Conservation (phyloP, 2,329 filamentous ascomycete genomes). For the Colletotrichum gigasporum region DNA sequence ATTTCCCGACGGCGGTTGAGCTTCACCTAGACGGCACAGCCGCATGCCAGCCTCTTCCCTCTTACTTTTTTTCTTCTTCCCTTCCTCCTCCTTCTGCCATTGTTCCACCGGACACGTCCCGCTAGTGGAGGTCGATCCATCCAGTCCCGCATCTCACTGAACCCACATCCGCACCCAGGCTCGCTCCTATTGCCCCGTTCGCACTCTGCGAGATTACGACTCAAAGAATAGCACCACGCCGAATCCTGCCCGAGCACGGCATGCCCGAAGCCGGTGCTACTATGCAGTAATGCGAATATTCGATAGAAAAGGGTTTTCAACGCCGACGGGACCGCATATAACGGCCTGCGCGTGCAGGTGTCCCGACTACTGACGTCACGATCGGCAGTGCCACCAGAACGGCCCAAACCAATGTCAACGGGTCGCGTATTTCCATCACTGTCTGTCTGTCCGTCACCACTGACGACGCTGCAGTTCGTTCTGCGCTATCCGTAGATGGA, state of each 20-base stretch:
- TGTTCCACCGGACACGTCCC: too few relatives aligned
- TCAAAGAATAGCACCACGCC: neutral
- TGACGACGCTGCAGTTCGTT: too few relatives aligned
- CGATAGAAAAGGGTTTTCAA: too few relatives aligned
- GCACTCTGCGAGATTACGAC: neutral
- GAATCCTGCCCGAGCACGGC: neutral
- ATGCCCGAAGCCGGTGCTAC: neutral
- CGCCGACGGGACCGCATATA: neutral
- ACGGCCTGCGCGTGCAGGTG: neutral
- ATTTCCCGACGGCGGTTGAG: constrained; percentile 10
- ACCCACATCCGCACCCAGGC: neutral
- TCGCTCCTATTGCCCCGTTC: constrained; percentile 8
- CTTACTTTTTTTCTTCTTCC: neutral
- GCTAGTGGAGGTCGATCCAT: neutral
- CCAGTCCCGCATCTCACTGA: neutral
- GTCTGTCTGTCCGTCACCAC: neutral
- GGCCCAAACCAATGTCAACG: neutral
- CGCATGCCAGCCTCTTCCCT: constrained; percentile 3
- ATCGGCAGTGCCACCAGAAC: neutral
- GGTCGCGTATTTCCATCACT: neutral
- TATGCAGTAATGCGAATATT: neutral
- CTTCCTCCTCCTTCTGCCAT: neutral
- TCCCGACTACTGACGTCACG: constrained; percentile 13
- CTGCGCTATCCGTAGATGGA: too few relatives aligned
- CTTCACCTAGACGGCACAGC: constrained; percentile 21